A percentile compares a stretch with the other conserved stretches of the same genome.
phyloP scores from a whole-genome alignment of 192 early-diverging fungal species.

The Podila epigama region DNA sequence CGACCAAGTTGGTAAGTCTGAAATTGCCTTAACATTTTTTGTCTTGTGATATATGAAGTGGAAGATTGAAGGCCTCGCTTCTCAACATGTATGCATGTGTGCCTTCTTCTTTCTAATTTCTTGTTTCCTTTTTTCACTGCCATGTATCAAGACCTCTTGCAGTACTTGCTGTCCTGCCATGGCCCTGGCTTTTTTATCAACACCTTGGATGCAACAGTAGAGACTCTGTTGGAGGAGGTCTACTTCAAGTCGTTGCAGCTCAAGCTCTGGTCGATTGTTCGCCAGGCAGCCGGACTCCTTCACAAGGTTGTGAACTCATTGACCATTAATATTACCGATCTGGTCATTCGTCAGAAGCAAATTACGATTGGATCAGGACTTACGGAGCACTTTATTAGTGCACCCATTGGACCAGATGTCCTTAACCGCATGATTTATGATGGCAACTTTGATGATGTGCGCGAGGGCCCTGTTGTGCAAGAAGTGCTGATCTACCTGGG shows the following conservation, averaged over 20 bases:
- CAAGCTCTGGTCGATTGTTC: conserved; percentile 78
- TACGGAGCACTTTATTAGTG: conserved; percentile 69
- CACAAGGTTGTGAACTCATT: conserved; percentile 74
- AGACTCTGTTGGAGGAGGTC: conserved; percentile 75
- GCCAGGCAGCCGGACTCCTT: conserved; percentile 77
- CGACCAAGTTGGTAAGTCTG: conserved; percentile 68
- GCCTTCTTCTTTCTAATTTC: neutral
- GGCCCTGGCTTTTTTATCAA: conserved; percentile 63
- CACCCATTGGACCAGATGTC: conserved; percentile 69
- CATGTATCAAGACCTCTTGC: conserved; percentile 62
- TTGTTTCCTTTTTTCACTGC: neutral
- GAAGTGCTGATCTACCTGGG: conserved; percentile 83
- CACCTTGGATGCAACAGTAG: conserved; percentile 56
- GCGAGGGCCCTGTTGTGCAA: conserved; percentile 81
- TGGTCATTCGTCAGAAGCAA: conserved; percentile 76
- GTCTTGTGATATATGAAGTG: too few species aligned
- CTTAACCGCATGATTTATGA: conserved; percentile 68
- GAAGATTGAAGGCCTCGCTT: too few species aligned
- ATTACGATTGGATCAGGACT: conserved; percentile 75
- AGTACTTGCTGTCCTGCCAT: conserved; percentile 76
- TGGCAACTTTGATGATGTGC: conserved; percentile 69
- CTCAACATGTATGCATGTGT: neutral
- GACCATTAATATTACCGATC: conserved; percentile 78
- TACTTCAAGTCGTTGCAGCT: conserved; percentile 76
- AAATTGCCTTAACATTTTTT: neutral